Base-by-base conservation (phyloP, 176 grass and related monocot species). In the Triticum urartu region DNA sequence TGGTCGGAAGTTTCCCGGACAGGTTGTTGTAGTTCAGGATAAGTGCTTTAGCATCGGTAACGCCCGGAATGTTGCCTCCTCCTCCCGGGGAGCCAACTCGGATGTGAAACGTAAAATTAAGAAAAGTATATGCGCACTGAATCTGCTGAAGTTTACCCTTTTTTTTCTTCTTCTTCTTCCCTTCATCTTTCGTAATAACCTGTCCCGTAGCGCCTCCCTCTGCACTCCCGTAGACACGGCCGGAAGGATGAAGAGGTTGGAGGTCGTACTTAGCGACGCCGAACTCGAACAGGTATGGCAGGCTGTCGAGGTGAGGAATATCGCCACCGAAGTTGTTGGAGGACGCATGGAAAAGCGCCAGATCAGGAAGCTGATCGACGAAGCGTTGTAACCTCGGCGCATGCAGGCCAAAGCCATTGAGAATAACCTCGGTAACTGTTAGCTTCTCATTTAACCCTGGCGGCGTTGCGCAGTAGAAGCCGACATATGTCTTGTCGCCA, bases 11-110 rank as follows among this genome's bases (percentile, higher is more conserved):
- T 64, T 91, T 91, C 1, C 24, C 11, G 0, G 77, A 89, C 0
- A 98, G 22, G 47, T 83, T 92, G 28, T 98, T 79, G 18, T 86
- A 0, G 61, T 90, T 95, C 0, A 98, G 76, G 0, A 98, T 68
- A 0, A 95, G 77, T 0, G 83, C 89, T n/a, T 34, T 45, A 0
- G 11, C 9, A 13, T 65, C 0, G 0, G 48, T 87, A 0, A 0
- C 4, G 1, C 82, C 35, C 35, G 35, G 35, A 36, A 33, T 33
- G 32, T 26, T 26, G 26, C 26, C 26, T 26, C 26, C 26, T 26
- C 26, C 26, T 26, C 26, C 39, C 39, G 39, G 39, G 39, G 39
- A 9, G 39, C 1, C 39, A 40, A 40, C 1, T 47, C 39, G 39
- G 39, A 40, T 9, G 39, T 40, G 39, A 8, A 1, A 40, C 9